Conservation (phyloP, 441 rosid genomes). For the Kokia cookei region DNA sequence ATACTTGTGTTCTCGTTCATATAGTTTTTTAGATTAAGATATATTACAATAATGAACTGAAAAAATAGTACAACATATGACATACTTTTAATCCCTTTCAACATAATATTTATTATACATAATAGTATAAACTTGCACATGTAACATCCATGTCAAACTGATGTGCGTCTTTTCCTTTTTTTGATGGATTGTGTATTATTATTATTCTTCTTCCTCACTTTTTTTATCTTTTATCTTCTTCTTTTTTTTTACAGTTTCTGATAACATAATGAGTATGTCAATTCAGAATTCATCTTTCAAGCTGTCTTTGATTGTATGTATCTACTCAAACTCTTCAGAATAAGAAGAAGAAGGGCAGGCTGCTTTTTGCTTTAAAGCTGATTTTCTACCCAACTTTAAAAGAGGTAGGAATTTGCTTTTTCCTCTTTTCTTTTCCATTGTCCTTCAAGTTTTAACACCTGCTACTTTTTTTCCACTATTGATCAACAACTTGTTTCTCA, state of each 20-base stretch:
- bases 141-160: constrained; percentile 7
- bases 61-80: background rate
- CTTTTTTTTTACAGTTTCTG: background rate
- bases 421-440: background rate
- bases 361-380: constrained; percentile 5
- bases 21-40: background rate
- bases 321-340: background rate
- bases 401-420: background rate
- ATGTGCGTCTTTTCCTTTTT: background rate
- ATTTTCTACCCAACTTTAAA: background rate
- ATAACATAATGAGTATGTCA: background rate
- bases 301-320: background rate
- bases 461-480: background rate
- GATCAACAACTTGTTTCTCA: background rate
- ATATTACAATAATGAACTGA: background rate
- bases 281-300: constrained; percentile 1
- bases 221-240: background rate
- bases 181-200: background rate
- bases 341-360: background rate
- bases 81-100: background rate
- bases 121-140: background rate
- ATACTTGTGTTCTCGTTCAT: background rate
- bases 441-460: background rate
- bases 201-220: background rate
- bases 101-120: background rate